Conservation (phyloP, 116 monocot genomes). For the Trichopus zeylanicus region DNA sequence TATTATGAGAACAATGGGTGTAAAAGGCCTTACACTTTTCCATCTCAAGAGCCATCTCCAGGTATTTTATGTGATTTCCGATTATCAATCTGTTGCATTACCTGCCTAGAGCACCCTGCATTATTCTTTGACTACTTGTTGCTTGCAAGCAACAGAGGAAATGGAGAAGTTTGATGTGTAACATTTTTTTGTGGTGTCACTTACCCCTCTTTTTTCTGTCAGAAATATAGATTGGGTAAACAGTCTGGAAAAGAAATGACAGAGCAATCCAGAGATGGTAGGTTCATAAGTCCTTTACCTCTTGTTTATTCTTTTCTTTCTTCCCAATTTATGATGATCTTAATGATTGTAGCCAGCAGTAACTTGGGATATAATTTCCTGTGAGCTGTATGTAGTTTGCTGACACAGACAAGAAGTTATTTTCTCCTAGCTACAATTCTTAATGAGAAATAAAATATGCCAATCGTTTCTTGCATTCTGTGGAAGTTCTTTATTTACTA, state of each 20-base stretch:
- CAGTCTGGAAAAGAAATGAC: conserved; percentile 81
- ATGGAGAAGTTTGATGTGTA: not conserved
- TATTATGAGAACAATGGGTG: conserved; percentile 76
- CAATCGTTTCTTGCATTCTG: too few species aligned
- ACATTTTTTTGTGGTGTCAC: not conserved
- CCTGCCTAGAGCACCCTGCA: not conserved
- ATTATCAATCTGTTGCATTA: not conserved
- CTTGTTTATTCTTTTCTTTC: not conserved
- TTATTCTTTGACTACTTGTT: not conserved
- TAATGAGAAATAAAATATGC: not conserved
- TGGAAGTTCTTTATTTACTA: too few species aligned
- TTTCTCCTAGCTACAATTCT: not conserved
- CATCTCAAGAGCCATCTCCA: conserved; percentile 82
- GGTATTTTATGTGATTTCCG: conserved; percentile 17
- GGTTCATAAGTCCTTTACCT: not conserved
- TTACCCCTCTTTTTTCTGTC: not conserved
- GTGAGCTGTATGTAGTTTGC: too few species aligned
- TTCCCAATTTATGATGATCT: not conserved
- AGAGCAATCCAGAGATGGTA: conserved; percentile 91
- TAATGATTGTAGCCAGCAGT: too few species aligned
- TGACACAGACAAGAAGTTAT: not conserved
- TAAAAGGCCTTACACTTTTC: conserved; percentile 72
- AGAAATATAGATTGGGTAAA: conserved; percentile 93
- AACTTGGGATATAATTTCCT: too few species aligned
- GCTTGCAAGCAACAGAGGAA: not conserved